Evolutionary conservation across 768 basidiomycete species (phyloP), one percentile per base, ranked within the genome.

Genomic region (Lactifluus echinatus): DNA sequence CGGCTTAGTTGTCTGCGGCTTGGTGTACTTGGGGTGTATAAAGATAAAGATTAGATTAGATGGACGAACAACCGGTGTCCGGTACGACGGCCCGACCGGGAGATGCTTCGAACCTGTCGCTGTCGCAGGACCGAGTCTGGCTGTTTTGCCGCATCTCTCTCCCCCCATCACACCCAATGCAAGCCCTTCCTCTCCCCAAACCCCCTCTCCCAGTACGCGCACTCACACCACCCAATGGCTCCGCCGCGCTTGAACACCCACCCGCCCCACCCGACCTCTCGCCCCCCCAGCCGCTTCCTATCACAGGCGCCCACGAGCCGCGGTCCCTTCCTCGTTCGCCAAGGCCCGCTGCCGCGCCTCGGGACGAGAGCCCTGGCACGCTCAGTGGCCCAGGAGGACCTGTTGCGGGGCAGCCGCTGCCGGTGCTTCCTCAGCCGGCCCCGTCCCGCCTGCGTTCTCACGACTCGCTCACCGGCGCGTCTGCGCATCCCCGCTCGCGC

Each of bases 91-190:
- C 23, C 57, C 57, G 57, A 42, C 42, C 26, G 29, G 28, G 23
- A 29, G 5, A 28, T 14, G 11, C 28, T 51, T 17, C 8, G 34
- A 34, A 26, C 29, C 45, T 14, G 50, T 47, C 31, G 50, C 40
- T 46, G 21, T 21, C 46, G 37, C 31, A 26, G 40, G n/a, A n/a
- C 45, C 24, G 2, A n/a, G 17, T 23, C 39, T 53, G 31, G 21
- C 24, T 40, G 57, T 53, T 53, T 36, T n/a, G 54, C 17, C 31
- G 31, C 47, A 40, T 50, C 46, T 53, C 26, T 34, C 46, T 36
- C 45, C 45, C 51, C 45, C 51, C 52, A 53, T 53, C 46, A 53
- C 50, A 33, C 12, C 33, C 53, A 21, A 59, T 59, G 58, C 58
- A 59, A 28, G 53, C 58, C 8, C 58, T 55, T 29, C 48, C 58